These are phyloP conservation scores for Teratosphaeria nubilosa DNA, from an alignment of 2,329 filamentous ascomycete genomes.

Conservation along the genomic window DNA sequence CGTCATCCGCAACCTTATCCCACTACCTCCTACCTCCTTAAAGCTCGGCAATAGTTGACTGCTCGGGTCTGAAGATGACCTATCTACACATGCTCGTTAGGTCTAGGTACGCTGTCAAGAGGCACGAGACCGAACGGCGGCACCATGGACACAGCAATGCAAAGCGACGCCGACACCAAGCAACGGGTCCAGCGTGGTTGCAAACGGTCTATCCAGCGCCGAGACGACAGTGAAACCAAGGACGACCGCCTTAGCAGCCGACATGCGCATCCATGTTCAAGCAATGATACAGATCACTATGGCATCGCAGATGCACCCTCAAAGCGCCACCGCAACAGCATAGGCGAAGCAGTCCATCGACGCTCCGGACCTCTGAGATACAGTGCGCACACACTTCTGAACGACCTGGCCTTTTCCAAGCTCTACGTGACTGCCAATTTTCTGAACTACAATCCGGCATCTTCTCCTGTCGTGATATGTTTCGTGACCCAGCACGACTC, in stretches of 20 bases:
- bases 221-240: neutral
- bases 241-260: neutral
- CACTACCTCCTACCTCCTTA: too few relatives aligned
- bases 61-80: neutral
- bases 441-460: constrained; percentile 6
- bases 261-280: neutral
- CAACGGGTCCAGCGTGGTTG: neutral
- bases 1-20: neutral
- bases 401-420: constrained; percentile 8
- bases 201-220: neutral
- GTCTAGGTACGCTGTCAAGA: too few relatives aligned
- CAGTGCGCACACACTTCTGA: constrained; percentile 7
- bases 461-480: constrained; percentile 7
- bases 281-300: neutral
- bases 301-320: neutral
- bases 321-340: constrained; percentile 7
- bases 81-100: neutral
- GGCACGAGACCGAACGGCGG: neutral
- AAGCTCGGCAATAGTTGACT: neutral
- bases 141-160: neutral
- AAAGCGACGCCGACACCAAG: neutral
- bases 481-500: constrained; percentile 3
- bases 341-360: constrained; percentile 2
- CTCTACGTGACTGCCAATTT: constrained; percentile 11
- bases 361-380: neutral